These are phyloP conservation scores for Ophiosphaerella narmari DNA, from an alignment of 2,329 filamentous ascomycete genomes.

Conservation along the genomic window DNA sequence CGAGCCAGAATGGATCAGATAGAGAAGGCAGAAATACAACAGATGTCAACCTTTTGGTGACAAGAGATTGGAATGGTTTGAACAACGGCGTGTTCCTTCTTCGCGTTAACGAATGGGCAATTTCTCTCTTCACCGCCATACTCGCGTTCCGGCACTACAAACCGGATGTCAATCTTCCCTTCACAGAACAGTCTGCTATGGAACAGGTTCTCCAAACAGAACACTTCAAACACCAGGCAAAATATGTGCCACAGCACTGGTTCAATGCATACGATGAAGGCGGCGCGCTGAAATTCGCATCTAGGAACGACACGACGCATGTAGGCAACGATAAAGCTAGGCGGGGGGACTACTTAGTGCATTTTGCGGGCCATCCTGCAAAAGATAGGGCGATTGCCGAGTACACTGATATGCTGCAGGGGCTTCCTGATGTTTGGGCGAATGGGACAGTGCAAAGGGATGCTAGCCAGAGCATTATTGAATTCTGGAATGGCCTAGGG, in stretches of 20 bases:
- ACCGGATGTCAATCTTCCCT: constrained; percentile 41
- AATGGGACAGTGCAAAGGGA: constrained; percentile 29
- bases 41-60: constrained; percentile 42
- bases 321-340: constrained; percentile 43
- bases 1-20: background rate
- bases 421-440: constrained; percentile 28
- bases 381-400: constrained; percentile 43
- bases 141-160: constrained; percentile 47
- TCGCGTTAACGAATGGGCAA: constrained; percentile 47
- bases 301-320: constrained; percentile 41
- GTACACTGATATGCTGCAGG: constrained; percentile 32
- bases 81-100: constrained; percentile 53
- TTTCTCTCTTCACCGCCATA: constrained; percentile 47
- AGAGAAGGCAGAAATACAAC: background rate
- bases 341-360: constrained; percentile 50
- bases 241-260: constrained; percentile 49
- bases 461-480: constrained; percentile 27
- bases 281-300: constrained; percentile 14
- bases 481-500: constrained; percentile 19
- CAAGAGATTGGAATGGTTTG: constrained; percentile 49
- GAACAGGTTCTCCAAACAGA: constrained; percentile 42
- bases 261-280: constrained; percentile 51
- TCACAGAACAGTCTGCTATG: constrained; percentile 51
- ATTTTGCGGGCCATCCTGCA: constrained; percentile 47
- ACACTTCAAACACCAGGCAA: constrained; percentile 38